Evolutionary conservation across 208 protist genomes (phyloP).

Genomic region (Acanthamoeba royreba): DNA sequence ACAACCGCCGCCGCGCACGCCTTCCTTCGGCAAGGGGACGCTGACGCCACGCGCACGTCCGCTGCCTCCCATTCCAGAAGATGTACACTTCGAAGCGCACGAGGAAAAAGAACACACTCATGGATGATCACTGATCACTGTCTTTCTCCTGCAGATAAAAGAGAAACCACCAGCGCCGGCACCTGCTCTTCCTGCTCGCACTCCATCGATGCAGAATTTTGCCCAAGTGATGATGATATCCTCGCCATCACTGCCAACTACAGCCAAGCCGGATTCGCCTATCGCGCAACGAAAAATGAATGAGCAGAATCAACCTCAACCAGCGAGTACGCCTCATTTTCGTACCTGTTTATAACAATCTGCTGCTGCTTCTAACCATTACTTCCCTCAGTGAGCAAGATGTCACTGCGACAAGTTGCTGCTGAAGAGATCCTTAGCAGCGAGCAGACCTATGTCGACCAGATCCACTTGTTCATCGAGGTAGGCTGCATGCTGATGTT

Average conservation of each 20-base stretch:
- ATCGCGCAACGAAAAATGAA: neutral
- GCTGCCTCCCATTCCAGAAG: neutral
- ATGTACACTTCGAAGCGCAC: no score
- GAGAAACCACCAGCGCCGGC: neutral
- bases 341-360: no score
- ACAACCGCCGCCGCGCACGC: neutral
- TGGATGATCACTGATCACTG: neutral
- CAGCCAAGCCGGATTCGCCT: neutral
- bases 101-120: no score
- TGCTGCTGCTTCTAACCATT: no score
- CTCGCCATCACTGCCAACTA: neutral
- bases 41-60: neutral
- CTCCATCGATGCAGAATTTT: neutral
- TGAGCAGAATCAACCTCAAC: neutral
- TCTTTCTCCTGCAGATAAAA: neutral
- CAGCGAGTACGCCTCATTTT: neutral
- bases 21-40: neutral
- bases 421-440: slow-evolving; percentile 5
- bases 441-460: slow-evolving; percentile 26
- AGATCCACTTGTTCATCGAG: neutral
- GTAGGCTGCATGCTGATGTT: no score
- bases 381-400: neutral
- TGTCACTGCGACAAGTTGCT: neutral
- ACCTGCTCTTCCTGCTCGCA: neutral
- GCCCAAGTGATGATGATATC: neutral